These are phyloP conservation scores for Chloromonas sp. DNA, from an alignment of 163 green algal genomes.

Conservation along the genomic window DNA sequence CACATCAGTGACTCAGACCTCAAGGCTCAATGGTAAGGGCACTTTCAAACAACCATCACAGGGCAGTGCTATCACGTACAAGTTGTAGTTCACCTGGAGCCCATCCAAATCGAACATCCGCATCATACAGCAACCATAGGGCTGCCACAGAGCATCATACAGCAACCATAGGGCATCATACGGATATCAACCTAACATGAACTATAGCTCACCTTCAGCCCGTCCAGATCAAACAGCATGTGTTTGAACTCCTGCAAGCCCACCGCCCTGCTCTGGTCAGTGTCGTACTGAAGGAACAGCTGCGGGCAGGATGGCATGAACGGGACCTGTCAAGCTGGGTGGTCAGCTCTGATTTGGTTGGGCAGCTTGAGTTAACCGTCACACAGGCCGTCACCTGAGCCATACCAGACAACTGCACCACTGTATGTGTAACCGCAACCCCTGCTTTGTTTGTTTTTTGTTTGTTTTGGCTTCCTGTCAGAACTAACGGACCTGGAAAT, in stretches of 20 bases:
- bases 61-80: no score
- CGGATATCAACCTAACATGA: no score
- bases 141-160: no score
- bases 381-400: background rate
- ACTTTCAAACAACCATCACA: no score
- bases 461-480: background rate
- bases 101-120: no score
- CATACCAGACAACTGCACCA: background rate
- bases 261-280: background rate
- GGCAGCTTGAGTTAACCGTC: background rate
- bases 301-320: background rate
- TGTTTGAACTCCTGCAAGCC: slow-evolving; percentile 26
- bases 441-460: background rate
- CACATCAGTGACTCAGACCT: no score
- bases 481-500: background rate
- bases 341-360: no score
- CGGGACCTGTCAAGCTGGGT: no score
- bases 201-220: slow-evolving; percentile 18
- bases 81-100: no score
- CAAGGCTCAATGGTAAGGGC: no score
- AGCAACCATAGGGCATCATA: no score
- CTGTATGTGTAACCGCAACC: background rate
- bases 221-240: slow-evolving; percentile 37
- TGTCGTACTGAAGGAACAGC: background rate
- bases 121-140: no score